Percentiles rank a stretch among this genome's conserved stretches.
phyloP scores from a whole-genome alignment of 768 basidiomycete species.

The Lactarius vividus region DNA sequence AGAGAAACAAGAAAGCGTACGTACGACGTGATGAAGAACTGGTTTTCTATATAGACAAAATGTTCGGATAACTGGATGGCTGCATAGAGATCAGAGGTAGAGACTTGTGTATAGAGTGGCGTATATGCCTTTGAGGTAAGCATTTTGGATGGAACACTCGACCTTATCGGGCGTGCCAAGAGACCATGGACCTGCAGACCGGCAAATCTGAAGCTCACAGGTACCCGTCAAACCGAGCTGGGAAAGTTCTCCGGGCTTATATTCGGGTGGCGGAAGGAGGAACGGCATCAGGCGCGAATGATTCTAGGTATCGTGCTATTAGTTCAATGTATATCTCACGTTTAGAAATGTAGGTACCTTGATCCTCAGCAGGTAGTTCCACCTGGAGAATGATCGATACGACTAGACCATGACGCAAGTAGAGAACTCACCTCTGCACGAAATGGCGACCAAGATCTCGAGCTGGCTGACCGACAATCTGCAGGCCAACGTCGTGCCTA shows the following conservation, averaged over 20 bases:
- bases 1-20: conserved; percentile 31
- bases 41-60: conserved; percentile 98
- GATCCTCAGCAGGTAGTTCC: conserved; percentile 91
- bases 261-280: conserved; percentile 90
- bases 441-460: conserved; percentile 95
- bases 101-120: background rate
- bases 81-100: conserved; percentile 32
- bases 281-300: conserved; percentile 93
- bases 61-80: conserved; percentile 93
- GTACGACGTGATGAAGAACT: conserved; percentile 88
- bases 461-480: conserved; percentile 95
- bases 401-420: conserved; percentile 11
- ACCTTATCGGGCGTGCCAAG: conserved; percentile 81
- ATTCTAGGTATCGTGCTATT: conserved; percentile 51
- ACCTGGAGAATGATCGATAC: conserved; percentile 45
- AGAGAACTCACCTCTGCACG: conserved; percentile 65
- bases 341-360: conserved; percentile 55
- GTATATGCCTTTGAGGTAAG: conserved; percentile 76
- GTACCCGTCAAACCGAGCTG: conserved; percentile 87
- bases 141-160: conserved; percentile 93
- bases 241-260: conserved; percentile 73
- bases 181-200: conserved; percentile 95
- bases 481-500: conserved; percentile 97
- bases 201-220: conserved; percentile 95
- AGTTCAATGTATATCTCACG: background rate